Evolutionary conservation across 768 basidiomycete species (phyloP), one percentile per base, ranked within the genome.

Genomic region (Mycena latifolia): DNA sequence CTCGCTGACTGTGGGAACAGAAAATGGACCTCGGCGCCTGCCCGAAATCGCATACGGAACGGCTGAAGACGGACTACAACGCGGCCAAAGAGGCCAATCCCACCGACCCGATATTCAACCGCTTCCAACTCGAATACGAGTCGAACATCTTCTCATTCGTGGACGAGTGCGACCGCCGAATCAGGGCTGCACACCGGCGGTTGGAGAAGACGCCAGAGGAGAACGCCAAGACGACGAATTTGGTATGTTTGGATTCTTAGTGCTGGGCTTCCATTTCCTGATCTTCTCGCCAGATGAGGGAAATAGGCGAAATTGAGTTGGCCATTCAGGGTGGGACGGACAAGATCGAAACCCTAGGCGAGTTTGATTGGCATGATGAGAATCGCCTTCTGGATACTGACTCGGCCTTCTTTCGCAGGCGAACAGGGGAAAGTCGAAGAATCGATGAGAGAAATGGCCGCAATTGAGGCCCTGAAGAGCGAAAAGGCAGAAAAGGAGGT

Each of bases 1-100:
- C 22, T 43, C 17, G 45, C 45, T 45, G 7, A 43, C 61, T 64
- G 22, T 17, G 17, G 14, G 15, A 5, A 10, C 76, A 97, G 97
- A 98, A 98, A 97, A 99, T 99, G 97, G 98, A 99, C 79, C 84
- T 99, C 22, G 98, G 98, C 27, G 93, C 95, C 51, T 99, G 98
- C 77, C 95, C 98, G 6, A 96, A 97, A 77, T 93, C 95, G 28
- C 98, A 99, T 77, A 95, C 94, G 8, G 96, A 97, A 72, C 89
- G 95, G 55, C 85, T 98, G 70, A 96, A 96, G 79, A 92, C 91
- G 17, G 95, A 98, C 71, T 99, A 92, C 79, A 77, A 92, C 62
- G 89, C 90, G 22, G 93, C 92, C 41, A 89, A 88, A 60, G 92
- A 93, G 72, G 86, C 87, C 25, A 88, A 85, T 73, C 90, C 95